Base-by-base conservation (phyloP, 768 basidiomycete genomes). In the Rhizopogon salebrosus region DNA sequence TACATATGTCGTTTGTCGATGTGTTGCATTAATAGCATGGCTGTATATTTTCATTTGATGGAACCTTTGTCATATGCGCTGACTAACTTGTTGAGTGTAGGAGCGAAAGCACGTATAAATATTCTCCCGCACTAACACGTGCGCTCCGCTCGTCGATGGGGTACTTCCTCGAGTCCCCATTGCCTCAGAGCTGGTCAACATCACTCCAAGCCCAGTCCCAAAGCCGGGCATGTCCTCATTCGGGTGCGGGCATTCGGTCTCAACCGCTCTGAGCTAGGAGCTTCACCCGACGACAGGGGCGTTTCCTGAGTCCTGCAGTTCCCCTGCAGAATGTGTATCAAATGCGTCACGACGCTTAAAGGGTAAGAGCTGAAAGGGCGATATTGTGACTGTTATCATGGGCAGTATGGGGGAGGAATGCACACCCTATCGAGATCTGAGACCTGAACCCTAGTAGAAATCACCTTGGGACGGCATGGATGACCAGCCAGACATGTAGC, bases 181-280 rank as follows among this genome's bases (percentile, higher is more conserved):
- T 36, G 41, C 56, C 11, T 16, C 52, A 18, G 46, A 56, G 14
- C 60, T 64, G 11, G 53, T 62, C 38, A 62, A 62, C 41, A 55
- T 57, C 11, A 54, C 54, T 39, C 61, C 63, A 1, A 35, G 7
- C 63, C 63, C 16, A 51, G 52, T 26, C 56, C 63, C 8, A 62
- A 57, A 31, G 16, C 59, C 2, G 63, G 63, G 1, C 56, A 62
- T 51, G 60, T 62, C 34, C 61, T 64, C 29, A 62, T 64, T 41
- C 55, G 60, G 18, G 52, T 64, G 14, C 53, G 57, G 22, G 61
- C 46, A n/a, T 64, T 62, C 40, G 59, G 60, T 49, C 48, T 52
- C 20, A 55, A 45, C 36, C 55, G 64, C 60, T 49, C 65, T 54
- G 70, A 70, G 59, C 61, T 70, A n/a, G n/a, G n/a, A n/a, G n/a